Conservation (phyloP, 2,329 filamentous ascomycete species). For the Paecilomyces sp. region DNA sequence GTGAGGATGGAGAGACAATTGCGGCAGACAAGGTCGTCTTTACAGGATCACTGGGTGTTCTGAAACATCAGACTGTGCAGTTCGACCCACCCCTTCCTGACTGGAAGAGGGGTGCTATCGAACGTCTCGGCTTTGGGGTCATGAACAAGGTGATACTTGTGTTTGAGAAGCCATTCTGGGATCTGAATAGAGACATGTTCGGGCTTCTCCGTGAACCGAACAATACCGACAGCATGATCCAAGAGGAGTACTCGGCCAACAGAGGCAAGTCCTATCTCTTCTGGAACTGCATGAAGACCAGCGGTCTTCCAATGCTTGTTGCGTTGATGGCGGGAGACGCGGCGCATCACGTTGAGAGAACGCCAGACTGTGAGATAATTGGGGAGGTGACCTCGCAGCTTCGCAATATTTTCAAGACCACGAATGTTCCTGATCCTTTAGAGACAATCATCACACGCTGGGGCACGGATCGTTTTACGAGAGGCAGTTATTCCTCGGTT, state of each 20-base stretch:
- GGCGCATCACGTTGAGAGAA: slow-evolving; percentile 76
- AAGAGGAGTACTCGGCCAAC: slow-evolving; percentile 68
- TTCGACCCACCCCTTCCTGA: slow-evolving; percentile 86
- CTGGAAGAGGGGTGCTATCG: slow-evolving; percentile 76
- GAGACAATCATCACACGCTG: slow-evolving; percentile 90
- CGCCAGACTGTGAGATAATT: slow-evolving; percentile 67
- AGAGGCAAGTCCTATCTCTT: slow-evolving; percentile 95
- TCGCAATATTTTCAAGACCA: slow-evolving; percentile 61
- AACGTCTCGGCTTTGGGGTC: slow-evolving; percentile 81
- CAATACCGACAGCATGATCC: slow-evolving; percentile 62
- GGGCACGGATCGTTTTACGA: slow-evolving; percentile 84
- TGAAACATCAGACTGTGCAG: slow-evolving; percentile 71
- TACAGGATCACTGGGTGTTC: slow-evolving; percentile 80
- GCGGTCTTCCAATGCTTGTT: slow-evolving; percentile 78
- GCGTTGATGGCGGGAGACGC: slow-evolving; percentile 95
- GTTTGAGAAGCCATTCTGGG: slow-evolving; percentile 87
- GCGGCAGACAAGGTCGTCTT: slow-evolving; percentile 88
- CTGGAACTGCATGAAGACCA: slow-evolving; percentile 90
- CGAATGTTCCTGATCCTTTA: slow-evolving; percentile 64
- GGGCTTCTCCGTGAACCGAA: slow-evolving; percentile 74
- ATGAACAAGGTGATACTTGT: slow-evolving; percentile 94
- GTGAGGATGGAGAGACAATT: slow-evolving; percentile 67
- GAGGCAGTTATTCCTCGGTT: slow-evolving; percentile 92
- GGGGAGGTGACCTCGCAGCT: slow-evolving; percentile 74
- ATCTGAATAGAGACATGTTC: slow-evolving; percentile 83